Evolutionary conservation across 2,329 filamentous ascomycete species (phyloP).

Genomic region (Gremmenia infestans): DNA sequence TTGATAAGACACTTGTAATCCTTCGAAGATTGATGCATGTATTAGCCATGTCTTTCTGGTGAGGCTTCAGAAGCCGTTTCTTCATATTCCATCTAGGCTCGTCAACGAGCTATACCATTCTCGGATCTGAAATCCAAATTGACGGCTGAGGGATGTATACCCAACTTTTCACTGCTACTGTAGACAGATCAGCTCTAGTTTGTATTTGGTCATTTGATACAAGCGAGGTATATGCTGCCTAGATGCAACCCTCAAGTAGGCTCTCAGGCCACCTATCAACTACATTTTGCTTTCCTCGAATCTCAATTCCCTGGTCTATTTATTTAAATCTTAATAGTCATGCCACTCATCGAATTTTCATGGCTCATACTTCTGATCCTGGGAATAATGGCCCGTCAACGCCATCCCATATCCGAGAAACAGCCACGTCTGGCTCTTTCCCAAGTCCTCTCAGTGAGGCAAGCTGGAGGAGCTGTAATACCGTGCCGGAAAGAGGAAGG

Average conservation of each 20-base stretch:
- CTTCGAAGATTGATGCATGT: too few relatives aligned
- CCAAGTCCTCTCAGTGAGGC: constrained; percentile 32
- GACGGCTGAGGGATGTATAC: too few relatives aligned
- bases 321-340: not conserved
- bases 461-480: constrained; percentile 34
- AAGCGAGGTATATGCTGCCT: too few relatives aligned
- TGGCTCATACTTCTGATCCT: not conserved
- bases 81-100: not conserved
- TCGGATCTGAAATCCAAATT: too few relatives aligned
- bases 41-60: not conserved
- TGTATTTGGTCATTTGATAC: too few relatives aligned
- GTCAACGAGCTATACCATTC: not conserved
- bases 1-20: too few relatives aligned
- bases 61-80: not conserved
- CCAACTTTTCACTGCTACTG: too few relatives aligned
- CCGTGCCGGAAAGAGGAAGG: constrained; percentile 32
- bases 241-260: too few relatives aligned
- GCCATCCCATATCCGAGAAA: constrained; percentile 37
- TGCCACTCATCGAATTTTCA: not conserved
- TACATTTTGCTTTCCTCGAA: too few relatives aligned
- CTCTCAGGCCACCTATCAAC: too few relatives aligned
- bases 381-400: constrained; percentile 13
- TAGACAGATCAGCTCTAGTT: too few relatives aligned
- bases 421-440: constrained; percentile 33
- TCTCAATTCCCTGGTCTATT: too few relatives aligned